Percentiles rank a stretch among this genome's conserved stretches.
Evolutionary conservation across 2,329 filamentous ascomycete species (phyloP).

Genomic region (Gaeumannomyces sp.): DNA sequence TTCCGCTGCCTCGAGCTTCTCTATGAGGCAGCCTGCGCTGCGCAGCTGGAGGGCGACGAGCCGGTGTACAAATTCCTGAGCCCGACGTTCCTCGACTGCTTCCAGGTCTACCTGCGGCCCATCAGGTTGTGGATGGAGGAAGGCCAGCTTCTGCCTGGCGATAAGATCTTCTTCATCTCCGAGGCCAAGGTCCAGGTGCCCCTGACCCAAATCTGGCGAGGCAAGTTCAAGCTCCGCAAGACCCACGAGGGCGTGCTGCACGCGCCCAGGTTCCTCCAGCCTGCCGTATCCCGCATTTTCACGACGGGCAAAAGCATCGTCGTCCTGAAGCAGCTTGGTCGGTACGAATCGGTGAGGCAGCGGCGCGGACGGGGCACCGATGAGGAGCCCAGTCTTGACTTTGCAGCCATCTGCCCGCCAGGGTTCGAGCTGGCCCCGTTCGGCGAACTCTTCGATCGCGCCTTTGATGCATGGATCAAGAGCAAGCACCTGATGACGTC

Average conservation of each 20-base stretch:
- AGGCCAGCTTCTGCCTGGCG: slow-evolving; percentile 59
- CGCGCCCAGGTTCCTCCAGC: slow-evolving; percentile 68
- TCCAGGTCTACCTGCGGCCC: slow-evolving; percentile 74
- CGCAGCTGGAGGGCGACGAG: slow-evolving; percentile 63
- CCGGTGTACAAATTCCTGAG: slow-evolving; percentile 57
- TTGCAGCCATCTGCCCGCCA: slow-evolving; percentile 47
- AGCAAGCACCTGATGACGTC: slow-evolving; percentile 68
- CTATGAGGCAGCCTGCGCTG: slow-evolving; percentile 61
- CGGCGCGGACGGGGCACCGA: slow-evolving; percentile 14
- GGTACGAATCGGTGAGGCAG: slow-evolving; percentile 33
- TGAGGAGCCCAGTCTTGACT: slow-evolving; percentile 45
- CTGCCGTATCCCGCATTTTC: slow-evolving; percentile 67
- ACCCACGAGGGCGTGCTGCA: slow-evolving; percentile 55
- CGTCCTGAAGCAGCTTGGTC: slow-evolving; percentile 67
- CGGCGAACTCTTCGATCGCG: slow-evolving; percentile 63
- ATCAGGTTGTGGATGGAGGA: slow-evolving; percentile 80
- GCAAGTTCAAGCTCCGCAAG: slow-evolving; percentile 62
- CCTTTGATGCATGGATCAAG: slow-evolving; percentile 71
- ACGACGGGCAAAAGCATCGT: slow-evolving; percentile 84
- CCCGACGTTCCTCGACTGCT: slow-evolving; percentile 70
- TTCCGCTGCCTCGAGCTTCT: slow-evolving; percentile 76
- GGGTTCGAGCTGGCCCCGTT: slow-evolving; percentile 56
- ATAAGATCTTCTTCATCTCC: slow-evolving; percentile 71
- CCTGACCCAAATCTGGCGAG: slow-evolving; percentile 65
- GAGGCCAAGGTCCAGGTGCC: slow-evolving; percentile 51